Evolutionary conservation across 2,329 filamentous ascomycete species (phyloP).

Genomic region (Verruconis gallopava): DNA sequence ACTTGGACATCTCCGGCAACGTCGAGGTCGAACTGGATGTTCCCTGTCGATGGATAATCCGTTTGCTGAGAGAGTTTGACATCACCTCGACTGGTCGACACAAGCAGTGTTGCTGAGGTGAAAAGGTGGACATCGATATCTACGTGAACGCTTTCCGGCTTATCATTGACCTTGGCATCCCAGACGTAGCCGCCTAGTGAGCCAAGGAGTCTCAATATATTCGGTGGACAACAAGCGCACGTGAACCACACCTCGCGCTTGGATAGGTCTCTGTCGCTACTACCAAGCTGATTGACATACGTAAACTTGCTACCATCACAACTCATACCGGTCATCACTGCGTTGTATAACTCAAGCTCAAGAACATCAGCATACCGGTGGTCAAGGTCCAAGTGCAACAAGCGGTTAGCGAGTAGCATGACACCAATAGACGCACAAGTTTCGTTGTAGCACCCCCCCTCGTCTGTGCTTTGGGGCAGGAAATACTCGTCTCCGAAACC

Average conservation of each 20-base stretch:
- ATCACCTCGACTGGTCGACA: constrained; percentile 22
- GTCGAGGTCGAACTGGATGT: constrained; percentile 33
- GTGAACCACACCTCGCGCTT: constrained; percentile 45
- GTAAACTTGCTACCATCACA: constrained; percentile 45
- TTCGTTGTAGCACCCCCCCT: constrained; percentile 50
- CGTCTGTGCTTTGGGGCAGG: constrained; percentile 44
- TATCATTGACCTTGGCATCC: constrained; percentile 22
- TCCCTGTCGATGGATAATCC: constrained; percentile 46
- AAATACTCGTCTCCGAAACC: constrained; percentile 48
- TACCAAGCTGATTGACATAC: constrained; percentile 49
- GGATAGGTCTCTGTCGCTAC: constrained; percentile 37
- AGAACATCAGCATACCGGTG: constrained; percentile 44
- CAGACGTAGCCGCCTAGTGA: constrained; percentile 45
- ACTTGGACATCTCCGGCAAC: constrained; percentile 20
- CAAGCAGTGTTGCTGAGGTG: constrained; percentile 33
- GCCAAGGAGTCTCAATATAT: constrained; percentile 42
- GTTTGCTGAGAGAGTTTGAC: constrained; percentile 37
- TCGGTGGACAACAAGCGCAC: constrained; percentile 48
- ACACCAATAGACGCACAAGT: constrained; percentile 48
- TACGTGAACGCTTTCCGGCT: constrained; percentile 14
- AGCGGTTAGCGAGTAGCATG: constrained; percentile 46
- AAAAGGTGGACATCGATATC: constrained; percentile 46
- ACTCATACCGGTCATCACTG: constrained; percentile 45
- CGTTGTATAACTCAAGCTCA: constrained; percentile 49
- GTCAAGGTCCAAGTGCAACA: constrained; percentile 42